Evolutionary conservation across 371 early-diverging fungal species (phyloP).

Genomic region (Fennellomyces sp.): DNA sequence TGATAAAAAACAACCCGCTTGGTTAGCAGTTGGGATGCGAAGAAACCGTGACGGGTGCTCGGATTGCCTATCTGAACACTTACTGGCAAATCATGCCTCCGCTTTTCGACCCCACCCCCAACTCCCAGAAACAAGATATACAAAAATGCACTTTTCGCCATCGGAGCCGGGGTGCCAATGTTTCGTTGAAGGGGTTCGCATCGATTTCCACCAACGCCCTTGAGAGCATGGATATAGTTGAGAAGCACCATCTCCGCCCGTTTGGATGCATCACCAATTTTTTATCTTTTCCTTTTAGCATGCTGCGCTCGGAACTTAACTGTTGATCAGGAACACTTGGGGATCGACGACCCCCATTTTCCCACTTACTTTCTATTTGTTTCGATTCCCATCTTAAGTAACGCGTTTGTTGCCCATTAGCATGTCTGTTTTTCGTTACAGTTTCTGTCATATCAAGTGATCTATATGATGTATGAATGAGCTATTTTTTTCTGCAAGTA

Average conservation of each 20-base stretch:
- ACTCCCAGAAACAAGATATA: background rate
- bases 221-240: no score
- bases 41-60: constrained; percentile 2
- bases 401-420: no score
- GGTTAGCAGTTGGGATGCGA: constrained; percentile 1
- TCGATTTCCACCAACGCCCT: no score
- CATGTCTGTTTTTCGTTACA: no score
- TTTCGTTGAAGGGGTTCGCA: no score
- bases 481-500: no score
- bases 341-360: background rate
- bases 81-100: background rate
- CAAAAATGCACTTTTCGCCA: background rate
- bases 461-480: no score
- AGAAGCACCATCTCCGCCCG: background rate
- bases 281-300: no score
- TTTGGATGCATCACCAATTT: background rate
- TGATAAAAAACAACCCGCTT: constrained; percentile 1
- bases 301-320: no score
- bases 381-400: background rate
- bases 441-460: no score
- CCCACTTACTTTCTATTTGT: background rate
- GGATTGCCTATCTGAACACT: background rate
- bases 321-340: background rate
- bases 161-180: no score
- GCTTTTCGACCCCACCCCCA: background rate